A percentile compares a stretch with the other conserved stretches of the same genome.
These are phyloP conservation scores for Pichia sp. DNA, from an alignment of 1,139 yeast species.

Conservation along the genomic window DNA sequence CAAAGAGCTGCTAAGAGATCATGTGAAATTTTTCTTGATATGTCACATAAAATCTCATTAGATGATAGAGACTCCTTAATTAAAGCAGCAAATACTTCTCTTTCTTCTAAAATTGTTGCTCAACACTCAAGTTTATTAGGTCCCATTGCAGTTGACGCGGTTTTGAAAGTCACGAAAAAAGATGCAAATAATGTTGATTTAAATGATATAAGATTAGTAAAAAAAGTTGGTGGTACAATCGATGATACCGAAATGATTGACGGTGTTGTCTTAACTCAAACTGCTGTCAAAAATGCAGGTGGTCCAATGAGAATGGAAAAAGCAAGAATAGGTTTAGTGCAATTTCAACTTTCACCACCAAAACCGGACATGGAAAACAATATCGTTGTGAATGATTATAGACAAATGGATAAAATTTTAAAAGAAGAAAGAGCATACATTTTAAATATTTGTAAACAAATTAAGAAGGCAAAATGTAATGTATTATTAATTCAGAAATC, in stretches of 20 bases:
- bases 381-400: constrained; percentile 92
- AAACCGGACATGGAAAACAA: constrained; percentile 98
- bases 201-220: constrained; percentile 79
- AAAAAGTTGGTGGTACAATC: constrained; percentile 95
- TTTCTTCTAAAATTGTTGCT: constrained; percentile 90
- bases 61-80: constrained; percentile 74
- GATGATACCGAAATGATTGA: constrained; percentile 92
- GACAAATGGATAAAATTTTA: constrained; percentile 97
- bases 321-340: constrained; percentile 87
- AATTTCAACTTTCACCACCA: constrained; percentile 96
- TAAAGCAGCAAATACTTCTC: constrained; percentile 91
- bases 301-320: constrained; percentile 96
- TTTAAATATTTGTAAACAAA: constrained; percentile 89
- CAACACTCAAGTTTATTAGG: constrained; percentile 82
- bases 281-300: constrained; percentile 82
- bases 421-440: constrained; percentile 96
- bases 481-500: constrained; percentile 91
- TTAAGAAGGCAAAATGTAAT: constrained; percentile 95
- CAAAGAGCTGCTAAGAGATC: constrained; percentile 88
- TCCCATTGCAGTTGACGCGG: constrained; percentile 93
- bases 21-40: constrained; percentile 75
- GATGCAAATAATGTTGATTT: constrained; percentile 69
- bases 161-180: constrained; percentile 51
- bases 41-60: constrained; percentile 74
- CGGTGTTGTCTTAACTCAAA: constrained; percentile 92